Conservation (phyloP, 768 basidiomycete species). For the Pulveroboletus sp. region DNA sequence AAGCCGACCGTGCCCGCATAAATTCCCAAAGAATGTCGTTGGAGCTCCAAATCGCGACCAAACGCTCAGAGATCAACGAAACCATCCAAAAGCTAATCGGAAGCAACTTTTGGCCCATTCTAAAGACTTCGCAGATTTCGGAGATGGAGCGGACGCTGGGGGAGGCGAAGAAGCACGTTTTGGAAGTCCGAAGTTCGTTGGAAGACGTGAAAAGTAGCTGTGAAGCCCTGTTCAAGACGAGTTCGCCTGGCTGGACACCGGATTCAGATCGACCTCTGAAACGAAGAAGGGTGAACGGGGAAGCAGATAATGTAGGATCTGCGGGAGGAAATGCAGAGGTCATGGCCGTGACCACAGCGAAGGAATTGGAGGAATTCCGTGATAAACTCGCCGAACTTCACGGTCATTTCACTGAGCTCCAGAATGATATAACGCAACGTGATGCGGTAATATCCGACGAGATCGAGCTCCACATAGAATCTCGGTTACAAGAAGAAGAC, state of each 20-base stretch:
- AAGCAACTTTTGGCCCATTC: conserved; percentile 39
- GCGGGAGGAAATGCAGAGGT: neutral
- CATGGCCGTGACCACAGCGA: conserved; percentile 1
- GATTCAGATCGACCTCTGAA: conserved; percentile 26
- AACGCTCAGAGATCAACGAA: conserved; percentile 33
- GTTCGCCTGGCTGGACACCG: conserved; percentile 4
- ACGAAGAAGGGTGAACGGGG: conserved; percentile 23
- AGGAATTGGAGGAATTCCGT: conserved; percentile 25
- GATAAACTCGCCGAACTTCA: conserved; percentile 30
- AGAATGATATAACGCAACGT: conserved; percentile 37
- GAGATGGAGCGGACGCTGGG: conserved; percentile 23
- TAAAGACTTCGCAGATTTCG: conserved; percentile 22
- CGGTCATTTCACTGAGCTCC: conserved; percentile 29
- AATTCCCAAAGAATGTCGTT: conserved; percentile 20
- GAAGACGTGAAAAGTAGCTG: conserved; percentile 23
- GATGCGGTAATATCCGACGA: conserved; percentile 27
- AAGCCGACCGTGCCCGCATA: conserved; percentile 23
- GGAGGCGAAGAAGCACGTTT: conserved; percentile 28
- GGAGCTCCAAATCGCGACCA: conserved; percentile 24
- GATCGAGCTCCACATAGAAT: conserved; percentile 29
- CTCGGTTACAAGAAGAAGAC: conserved; percentile 27
- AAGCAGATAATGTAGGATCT: neutral
- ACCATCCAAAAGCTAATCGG: conserved; percentile 30
- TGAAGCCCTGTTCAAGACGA: conserved; percentile 21
- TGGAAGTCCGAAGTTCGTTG: conserved; percentile 27